Evolutionary conservation across 1,284 basidiomycete species (phyloP), one percentile per base, ranked within the genome.

Genomic region (Trichosporon faecale): DNA sequence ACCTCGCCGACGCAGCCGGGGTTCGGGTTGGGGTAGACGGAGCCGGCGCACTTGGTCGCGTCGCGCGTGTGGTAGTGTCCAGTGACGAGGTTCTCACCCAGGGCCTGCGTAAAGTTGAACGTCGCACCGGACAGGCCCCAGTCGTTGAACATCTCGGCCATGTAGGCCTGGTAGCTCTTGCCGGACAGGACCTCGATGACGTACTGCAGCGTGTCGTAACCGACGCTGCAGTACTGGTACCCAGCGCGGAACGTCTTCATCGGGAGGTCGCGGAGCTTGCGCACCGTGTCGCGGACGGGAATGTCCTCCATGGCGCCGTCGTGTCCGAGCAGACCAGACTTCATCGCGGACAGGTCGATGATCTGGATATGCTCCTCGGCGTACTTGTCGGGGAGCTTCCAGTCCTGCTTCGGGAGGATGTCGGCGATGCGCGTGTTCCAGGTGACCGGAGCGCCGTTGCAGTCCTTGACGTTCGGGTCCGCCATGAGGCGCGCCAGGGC

Each of bases 381-480:
- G 75, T 83, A 83, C 37, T 74, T 65, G 67, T 86, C 86, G 65
- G 70, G 67, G 4, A 85, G 75, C 35, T 77, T 70, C 85, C 85
- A 86, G 2, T 76, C 82, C 0, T 84, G 84, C 4, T 76, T 82
- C 0, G 84, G 84, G 16, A 86, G 74, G 8, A 86, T 55, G 46
- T 84, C 83, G 25, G 77, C 78, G 25, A 86, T 68, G 73, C 85
- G 86, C 7, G 85, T 86, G 27, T 81, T 46, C 83, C 83, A 85
- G 23, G 70, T 72, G 27, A 85, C 72, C 7, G n/a, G 44, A 1
- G 68, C 65, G 11, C 76, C 75, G 2, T 37, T 37, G 35, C 77
- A 44, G 21, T 18, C 57, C 27, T 31, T 31, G 16, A n/a, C 29
- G 18, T 7, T 6, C 9, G 55, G 16, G 3, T 52, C 9, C 4